phyloP scores from a whole-genome alignment of 164 flowering plant genomes.

The Cinnamomum micranthum region DNA sequence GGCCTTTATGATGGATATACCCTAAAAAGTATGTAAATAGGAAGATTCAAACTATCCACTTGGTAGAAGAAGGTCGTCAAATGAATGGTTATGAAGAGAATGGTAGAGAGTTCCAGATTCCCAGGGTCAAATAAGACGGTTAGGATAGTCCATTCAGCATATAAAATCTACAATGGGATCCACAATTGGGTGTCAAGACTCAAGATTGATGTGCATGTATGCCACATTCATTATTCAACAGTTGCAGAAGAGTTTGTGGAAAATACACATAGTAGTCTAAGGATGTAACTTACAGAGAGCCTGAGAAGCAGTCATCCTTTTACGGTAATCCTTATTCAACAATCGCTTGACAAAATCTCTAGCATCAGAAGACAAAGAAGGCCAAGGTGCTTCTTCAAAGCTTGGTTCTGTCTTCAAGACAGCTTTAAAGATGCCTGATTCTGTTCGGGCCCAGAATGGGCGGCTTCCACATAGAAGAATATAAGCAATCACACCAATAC shows the following conservation, averaged over 20 bases:
- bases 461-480: slow-evolving; percentile 92
- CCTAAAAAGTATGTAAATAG: neutral
- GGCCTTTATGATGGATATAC: neutral
- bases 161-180: neutral
- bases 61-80: neutral
- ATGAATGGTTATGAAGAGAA: neutral
- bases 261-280: neutral
- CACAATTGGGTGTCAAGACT: neutral
- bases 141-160: neutral
- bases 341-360: slow-evolving; percentile 84
- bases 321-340: slow-evolving; percentile 82
- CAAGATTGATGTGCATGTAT: neutral
- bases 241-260: neutral
- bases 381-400: slow-evolving; percentile 95
- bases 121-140: neutral
- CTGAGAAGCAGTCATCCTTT: slow-evolving; percentile 89
- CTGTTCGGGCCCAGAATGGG: slow-evolving; percentile 93
- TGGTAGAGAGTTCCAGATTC: neutral
- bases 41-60: neutral
- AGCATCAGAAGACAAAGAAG: slow-evolving; percentile 73
- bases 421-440: slow-evolving; percentile 81
- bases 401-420: slow-evolving; percentile 80
- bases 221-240: neutral
- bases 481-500: slow-evolving; percentile 94
- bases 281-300: slow-evolving; percentile 63